Conservation (phyloP, 768 basidiomycete species). For the Cystofilobasidium macerans region DNA sequence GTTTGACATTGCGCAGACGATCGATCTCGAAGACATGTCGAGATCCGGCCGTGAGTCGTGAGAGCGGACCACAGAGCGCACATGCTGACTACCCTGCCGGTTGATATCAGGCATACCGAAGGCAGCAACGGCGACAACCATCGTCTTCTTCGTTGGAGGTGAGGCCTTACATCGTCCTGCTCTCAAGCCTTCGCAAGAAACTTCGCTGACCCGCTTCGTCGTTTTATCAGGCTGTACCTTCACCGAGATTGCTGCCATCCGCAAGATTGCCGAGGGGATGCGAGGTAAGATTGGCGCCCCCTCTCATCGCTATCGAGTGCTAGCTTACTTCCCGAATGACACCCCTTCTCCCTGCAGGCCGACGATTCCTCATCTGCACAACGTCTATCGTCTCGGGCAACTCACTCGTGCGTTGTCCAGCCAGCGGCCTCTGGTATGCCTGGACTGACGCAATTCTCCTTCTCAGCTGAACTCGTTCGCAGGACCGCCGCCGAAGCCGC, state of each 20-base stretch:
- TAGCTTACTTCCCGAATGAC: conserved; percentile 9
- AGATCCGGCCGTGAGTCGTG: neutral
- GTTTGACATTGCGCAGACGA: conserved; percentile 54
- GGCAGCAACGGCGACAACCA: conserved; percentile 64
- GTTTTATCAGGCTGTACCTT: conserved; percentile 61
- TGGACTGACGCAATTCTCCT: neutral
- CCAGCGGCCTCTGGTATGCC: neutral
- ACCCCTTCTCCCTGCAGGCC: conserved; percentile 53
- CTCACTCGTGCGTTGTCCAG: conserved; percentile 26
- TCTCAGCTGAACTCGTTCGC: conserved; percentile 13
- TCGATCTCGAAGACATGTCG: conserved; percentile 15
- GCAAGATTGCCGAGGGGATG: conserved; percentile 81
- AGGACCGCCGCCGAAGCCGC: conserved; percentile 6
- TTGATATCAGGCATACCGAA: conserved; percentile 37
- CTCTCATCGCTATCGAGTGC: neutral
- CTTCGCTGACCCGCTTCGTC: too few relatives aligned
- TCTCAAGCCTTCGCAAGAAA: too few relatives aligned
- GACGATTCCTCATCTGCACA: conserved; percentile 78
- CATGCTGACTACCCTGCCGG: neutral
- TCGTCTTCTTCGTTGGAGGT: conserved; percentile 89
- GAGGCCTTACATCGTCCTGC: neutral
- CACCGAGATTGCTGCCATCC: conserved; percentile 86
- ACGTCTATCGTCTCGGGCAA: conserved; percentile 77
- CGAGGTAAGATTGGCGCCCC: conserved; percentile 46
- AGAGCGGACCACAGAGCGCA: neutral